These are phyloP conservation scores for Cryomyces minteri DNA, from an alignment of 495 filamentous ascomycete genomes.

Conservation along the genomic window DNA sequence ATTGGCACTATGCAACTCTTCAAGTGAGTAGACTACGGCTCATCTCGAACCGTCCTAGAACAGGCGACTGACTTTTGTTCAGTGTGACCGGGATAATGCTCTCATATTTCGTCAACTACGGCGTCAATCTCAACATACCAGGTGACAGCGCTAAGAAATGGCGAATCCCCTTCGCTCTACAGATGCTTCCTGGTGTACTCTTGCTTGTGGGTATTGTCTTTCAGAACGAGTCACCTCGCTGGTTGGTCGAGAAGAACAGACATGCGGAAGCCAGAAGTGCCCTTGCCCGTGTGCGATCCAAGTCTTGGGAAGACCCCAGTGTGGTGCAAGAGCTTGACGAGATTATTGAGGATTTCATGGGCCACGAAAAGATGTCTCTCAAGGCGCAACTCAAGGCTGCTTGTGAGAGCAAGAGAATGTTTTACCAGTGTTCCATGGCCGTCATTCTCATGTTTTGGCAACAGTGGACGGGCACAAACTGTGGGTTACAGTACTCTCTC, in stretches of 20 bases:
- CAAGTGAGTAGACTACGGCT: neutral
- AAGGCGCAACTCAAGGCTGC: slow-evolving; percentile 7
- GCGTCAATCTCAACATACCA: neutral
- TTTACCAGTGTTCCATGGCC: slow-evolving; percentile 6
- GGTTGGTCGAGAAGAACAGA: slow-evolving; percentile 2
- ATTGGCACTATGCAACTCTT: neutral
- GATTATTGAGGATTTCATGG: slow-evolving; percentile 12
- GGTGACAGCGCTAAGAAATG: neutral
- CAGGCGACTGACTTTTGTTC: slow-evolving; percentile 3
- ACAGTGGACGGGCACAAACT: slow-evolving; percentile 15
- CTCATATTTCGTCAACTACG: slow-evolving; percentile 6
- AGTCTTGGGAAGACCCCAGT: slow-evolving; percentile 1
- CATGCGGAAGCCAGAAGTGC: slow-evolving; percentile 1
- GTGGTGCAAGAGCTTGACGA: slow-evolving; percentile 4
- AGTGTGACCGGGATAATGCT: slow-evolving; percentile 13
- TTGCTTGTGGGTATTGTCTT: slow-evolving; percentile 4
- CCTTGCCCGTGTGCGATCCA: slow-evolving; percentile 5
- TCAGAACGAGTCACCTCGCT: slow-evolving; percentile 5
- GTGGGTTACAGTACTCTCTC: neutral
- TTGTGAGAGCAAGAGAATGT: slow-evolving; percentile 10
- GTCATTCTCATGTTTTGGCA: slow-evolving; percentile 19
- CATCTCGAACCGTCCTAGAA: neutral
- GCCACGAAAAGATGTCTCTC: slow-evolving; percentile 12
- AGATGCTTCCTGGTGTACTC: slow-evolving; percentile 5
- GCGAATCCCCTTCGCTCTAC: slow-evolving; percentile 6